These are phyloP conservation scores for Cladosporium phlei DNA, from an alignment of 2,329 filamentous ascomycete genomes.

Conservation along the genomic window DNA sequence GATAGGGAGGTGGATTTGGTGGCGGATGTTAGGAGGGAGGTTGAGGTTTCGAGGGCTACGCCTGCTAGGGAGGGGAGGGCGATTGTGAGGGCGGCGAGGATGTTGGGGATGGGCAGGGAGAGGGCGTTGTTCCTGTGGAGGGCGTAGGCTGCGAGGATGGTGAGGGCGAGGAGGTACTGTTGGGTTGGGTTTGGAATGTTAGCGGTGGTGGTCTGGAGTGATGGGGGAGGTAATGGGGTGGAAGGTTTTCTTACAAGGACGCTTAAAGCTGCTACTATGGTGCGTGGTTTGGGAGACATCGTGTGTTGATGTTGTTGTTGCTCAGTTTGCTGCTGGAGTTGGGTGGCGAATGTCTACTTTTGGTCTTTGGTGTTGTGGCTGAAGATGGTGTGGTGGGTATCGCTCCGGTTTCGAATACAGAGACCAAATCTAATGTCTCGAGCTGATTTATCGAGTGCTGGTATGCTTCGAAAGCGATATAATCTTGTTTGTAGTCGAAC, in stretches of 20 bases:
- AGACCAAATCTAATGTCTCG: no score
- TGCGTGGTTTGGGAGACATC: conserved; percentile 7
- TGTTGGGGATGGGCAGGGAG: conserved; percentile 40
- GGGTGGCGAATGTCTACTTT: neutral
- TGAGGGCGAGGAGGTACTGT: conserved; percentile 40
- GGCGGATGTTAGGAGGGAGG: conserved; percentile 24
- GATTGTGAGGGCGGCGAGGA: conserved; percentile 38
- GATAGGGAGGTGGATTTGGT: conserved; percentile 20
- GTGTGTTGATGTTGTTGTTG: neutral
- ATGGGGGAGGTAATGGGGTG: neutral
- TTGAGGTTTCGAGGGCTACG: conserved; percentile 38
- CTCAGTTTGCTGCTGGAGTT: neutral
- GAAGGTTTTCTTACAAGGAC: conserved; percentile 13
- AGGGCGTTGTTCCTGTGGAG: conserved; percentile 29
- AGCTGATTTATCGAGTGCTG: no score
- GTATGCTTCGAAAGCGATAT: no score
- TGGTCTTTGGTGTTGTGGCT: no score
- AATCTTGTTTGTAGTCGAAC: no score
- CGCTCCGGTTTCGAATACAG: no score
- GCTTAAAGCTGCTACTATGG: conserved; percentile 13
- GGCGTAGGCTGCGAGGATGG: conserved; percentile 36
- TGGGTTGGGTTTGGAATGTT: neutral
- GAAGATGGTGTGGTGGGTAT: no score
- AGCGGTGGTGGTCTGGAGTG: neutral
- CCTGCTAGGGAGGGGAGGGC: conserved; percentile 41